Conservation (phyloP, 2,329 filamentous ascomycete species). For the Orbilia ellipsospora region DNA sequence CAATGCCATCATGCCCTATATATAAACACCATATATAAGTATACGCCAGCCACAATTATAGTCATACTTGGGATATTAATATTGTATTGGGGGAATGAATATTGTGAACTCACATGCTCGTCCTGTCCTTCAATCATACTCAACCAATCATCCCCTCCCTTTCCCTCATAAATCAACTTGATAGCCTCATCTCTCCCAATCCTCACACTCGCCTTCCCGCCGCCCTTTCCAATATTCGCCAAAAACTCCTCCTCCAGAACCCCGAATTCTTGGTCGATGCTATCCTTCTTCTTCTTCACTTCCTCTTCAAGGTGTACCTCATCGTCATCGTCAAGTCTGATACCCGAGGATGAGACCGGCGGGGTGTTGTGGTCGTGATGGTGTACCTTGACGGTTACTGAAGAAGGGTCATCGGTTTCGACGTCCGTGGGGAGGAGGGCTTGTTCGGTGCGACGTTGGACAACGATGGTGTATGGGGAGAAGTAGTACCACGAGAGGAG, state of each 20-base stretch:
- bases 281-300: slow-evolving; percentile 5
- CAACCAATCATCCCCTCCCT: slow-evolving; percentile 27
- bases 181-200: slow-evolving; percentile 31
- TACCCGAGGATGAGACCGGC: no score
- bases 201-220: neutral
- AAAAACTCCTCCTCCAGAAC: slow-evolving; percentile 20
- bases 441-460: slow-evolving; percentile 22
- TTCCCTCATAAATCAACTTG: slow-evolving; percentile 33
- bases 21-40: neutral
- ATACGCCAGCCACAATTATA: no score
- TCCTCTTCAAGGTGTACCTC: neutral
- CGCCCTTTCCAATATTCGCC: neutral
- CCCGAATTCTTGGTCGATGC: slow-evolving; percentile 16
- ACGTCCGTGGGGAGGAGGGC: neutral
- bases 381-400: no score
- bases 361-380: no score
- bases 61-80: no score
- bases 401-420: neutral
- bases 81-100: neutral
- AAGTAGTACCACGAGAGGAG: slow-evolving; percentile 33
- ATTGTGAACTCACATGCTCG: slow-evolving; percentile 35
- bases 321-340: neutral
- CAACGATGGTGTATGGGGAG: slow-evolving; percentile 37
- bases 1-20: slow-evolving; percentile 53
- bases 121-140: slow-evolving; percentile 39